Conservation (phyloP, 371 early-diverging fungal genomes). For the Syncephalastrum sp. region DNA sequence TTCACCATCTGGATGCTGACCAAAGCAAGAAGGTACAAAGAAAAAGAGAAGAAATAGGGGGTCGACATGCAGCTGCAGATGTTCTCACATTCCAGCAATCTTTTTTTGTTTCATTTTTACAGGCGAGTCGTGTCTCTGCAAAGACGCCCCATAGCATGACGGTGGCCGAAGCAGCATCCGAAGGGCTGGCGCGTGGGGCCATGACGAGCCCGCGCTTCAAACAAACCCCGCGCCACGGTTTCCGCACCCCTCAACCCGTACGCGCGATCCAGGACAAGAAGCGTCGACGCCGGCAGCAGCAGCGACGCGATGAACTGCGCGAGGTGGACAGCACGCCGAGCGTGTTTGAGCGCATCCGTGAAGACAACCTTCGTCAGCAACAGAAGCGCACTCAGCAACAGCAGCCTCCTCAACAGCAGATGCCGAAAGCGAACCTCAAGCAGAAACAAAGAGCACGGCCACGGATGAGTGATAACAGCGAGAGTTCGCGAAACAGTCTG, state of each 20-base stretch:
- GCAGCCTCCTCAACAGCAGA: not conserved
- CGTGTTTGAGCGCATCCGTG: constrained; percentile 36
- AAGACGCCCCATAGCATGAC: not conserved
- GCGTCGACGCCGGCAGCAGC: constrained; percentile 1
- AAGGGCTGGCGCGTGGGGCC: constrained; percentile 1
- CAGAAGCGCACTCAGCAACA: not conserved
- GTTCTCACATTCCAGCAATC: not conserved
- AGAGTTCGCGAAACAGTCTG: constrained; percentile 8
- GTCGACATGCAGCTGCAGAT: not conserved
- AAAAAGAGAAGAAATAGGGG: not conserved
- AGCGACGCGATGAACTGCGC: constrained; percentile 10
- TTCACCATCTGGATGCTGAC: constrained; percentile 13
- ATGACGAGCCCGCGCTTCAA: constrained; percentile 18
- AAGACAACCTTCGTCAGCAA: constrained; percentile 25
- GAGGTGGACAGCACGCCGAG: constrained; percentile 2
- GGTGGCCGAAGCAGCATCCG: not conserved
- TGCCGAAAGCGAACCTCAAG: not conserved
- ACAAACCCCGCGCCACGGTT: constrained; percentile 11
- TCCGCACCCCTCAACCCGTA: constrained; percentile 38
- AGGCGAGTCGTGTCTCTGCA: constrained; percentile 3
- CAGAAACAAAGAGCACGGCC: not conserved
- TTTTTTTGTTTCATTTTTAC: not conserved
- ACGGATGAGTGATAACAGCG: constrained; percentile 3
- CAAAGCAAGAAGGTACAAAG: constrained; percentile 16
- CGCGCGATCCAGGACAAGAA: constrained; percentile 12